Conservation (phyloP, 2,329 filamentous ascomycete species). For the Claviceps purpurea region DNA sequence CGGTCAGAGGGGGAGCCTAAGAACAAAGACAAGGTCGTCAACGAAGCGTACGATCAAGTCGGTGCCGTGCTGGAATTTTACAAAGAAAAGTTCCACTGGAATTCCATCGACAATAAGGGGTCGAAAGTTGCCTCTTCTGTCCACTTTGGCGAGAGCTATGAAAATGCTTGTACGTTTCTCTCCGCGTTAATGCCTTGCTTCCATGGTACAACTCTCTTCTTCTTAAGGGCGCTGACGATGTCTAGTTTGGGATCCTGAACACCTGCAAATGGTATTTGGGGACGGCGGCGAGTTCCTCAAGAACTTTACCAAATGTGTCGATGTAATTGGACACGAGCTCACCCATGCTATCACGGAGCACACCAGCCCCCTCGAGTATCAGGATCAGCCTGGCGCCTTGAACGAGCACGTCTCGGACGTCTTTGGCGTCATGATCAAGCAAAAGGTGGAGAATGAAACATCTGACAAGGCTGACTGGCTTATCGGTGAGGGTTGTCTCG, state of each 20-base stretch:
- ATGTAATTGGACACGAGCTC: constrained; percentile 45
- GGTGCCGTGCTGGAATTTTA: constrained; percentile 37
- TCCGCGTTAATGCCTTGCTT: too few relatives aligned
- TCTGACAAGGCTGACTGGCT: constrained; percentile 38
- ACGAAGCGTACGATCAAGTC: constrained; percentile 37
- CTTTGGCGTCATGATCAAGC: constrained; percentile 45
- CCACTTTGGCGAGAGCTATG: constrained; percentile 35
- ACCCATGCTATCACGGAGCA: constrained; percentile 42
- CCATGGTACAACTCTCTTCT: neutral
- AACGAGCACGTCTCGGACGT: constrained; percentile 45
- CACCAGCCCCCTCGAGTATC: constrained; percentile 35
- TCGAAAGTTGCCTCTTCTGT: constrained; percentile 37
- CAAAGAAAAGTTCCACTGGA: constrained; percentile 33
- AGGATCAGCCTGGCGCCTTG: constrained; percentile 38
- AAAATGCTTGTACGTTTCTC: constrained; percentile 31
- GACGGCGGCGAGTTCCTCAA: constrained; percentile 38
- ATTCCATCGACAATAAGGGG: constrained; percentile 38
- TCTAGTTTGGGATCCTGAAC: constrained; percentile 34
- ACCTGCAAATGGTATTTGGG: constrained; percentile 41
- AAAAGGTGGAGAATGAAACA: constrained; percentile 32
- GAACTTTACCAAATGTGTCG: constrained; percentile 37
- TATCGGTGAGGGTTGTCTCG: constrained; percentile 38
- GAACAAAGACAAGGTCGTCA: constrained; percentile 27
- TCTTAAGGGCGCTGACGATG: neutral
- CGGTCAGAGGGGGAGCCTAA: constrained; percentile 29